A percentile compares a stretch with the other conserved stretches of the same genome.
Evolutionary conservation across 352 stramenopile genomes (phyloP).

Genomic region (Pythium scleroteichum): DNA sequence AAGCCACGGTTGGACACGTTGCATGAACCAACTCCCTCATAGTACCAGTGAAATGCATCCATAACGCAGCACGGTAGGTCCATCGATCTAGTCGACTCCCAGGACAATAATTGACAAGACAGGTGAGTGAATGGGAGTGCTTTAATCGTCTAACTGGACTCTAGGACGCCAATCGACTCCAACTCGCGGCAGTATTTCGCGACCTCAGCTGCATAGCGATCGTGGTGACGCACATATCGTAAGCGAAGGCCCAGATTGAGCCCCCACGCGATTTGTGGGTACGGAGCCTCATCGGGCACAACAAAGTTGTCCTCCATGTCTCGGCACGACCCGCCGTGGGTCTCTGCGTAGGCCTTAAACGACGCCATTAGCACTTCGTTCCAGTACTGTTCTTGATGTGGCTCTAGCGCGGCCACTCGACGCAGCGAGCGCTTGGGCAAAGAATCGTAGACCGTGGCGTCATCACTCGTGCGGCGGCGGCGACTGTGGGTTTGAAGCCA

Average conservation of each 20-base stretch:
- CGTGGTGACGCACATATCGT: constrained; percentile 64
- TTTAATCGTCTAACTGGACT: constrained; percentile 2
- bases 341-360: constrained; percentile 53
- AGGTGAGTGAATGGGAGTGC: no score
- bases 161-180: constrained; percentile 29
- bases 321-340: constrained; percentile 46
- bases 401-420: constrained; percentile 29
- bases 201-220: constrained; percentile 64
- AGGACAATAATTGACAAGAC: no score
- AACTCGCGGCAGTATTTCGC: constrained; percentile 57
- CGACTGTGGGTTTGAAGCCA: constrained; percentile 75
- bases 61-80: no score
- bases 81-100: no score
- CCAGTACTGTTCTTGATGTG: constrained; percentile 69
- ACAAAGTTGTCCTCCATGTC: constrained; percentile 61
- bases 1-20: no score
- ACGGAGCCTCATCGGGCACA: constrained; percentile 58
- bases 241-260: constrained; percentile 72
- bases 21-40: no score
- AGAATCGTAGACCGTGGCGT: constrained; percentile 10
- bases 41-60: no score
- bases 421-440: background rate
- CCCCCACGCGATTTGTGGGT: constrained; percentile 56
- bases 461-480: constrained; percentile 23
- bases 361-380: constrained; percentile 67